Evolutionary conservation across 768 basidiomycete genomes (phyloP), one percentile per base, ranked within the genome.

Genomic region (Serendipita sp.): DNA sequence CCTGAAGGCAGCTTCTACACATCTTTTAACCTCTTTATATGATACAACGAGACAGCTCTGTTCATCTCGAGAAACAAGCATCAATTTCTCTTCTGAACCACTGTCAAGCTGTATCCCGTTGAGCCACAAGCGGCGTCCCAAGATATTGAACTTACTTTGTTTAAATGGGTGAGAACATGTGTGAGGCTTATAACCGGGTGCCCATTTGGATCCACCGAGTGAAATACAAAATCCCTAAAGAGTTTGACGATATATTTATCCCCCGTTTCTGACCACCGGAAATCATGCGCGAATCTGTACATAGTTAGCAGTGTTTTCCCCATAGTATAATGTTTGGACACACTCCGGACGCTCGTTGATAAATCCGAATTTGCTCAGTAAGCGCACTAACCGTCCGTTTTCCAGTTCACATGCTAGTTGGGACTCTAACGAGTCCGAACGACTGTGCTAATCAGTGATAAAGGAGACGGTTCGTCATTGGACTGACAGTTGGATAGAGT

Each of bases 321-420:
- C 58, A 34, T 50, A 34, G 52, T 66, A 27, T 11, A 62, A 10
- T 45, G 15, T 23, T 27, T 27, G 16, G 3, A 80, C 89, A 64
- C 71, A 97, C 92, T 98, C 96, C 2, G 96, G 95, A n/a, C 96
- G 81, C 71, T 99, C 96, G 72, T 98, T 98, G 76, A 99, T 97
- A 74, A 99, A 98, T 0, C 92, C 92, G 69, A 99, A 86, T 75
- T 98, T 99, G 73, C 85, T 85, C 66, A 98, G 76, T 60, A 98
- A 74, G 55, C 96, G 80, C 34, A 97, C 88, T 8, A 98, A 78
- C 31, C 96, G 80, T 0, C 88, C 92, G 70, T 99, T 98, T 76
- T 98, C 96, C 23, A 98, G 78, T 72, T 98, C 95, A 44, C 85
- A 81, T 74, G 85, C 79, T 40, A 98, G 78, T 68, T 97, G 89